A percentile compares a stretch with the other conserved stretches of the same genome.
Evolutionary conservation across 306 rosid species (phyloP).

Genomic region (Sechiopsis laciniata): DNA sequence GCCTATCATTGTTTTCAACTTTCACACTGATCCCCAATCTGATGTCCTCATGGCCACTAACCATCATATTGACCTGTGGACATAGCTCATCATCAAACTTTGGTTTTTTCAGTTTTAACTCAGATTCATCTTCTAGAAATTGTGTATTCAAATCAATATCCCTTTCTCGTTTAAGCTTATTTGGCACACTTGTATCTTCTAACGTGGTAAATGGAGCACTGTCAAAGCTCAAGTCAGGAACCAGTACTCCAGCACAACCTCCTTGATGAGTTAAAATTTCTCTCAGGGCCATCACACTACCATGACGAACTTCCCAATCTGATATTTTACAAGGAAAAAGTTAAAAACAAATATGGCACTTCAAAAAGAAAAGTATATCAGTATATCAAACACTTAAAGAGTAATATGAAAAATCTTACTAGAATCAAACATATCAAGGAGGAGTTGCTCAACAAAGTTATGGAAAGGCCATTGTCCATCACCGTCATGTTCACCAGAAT

Average conservation of each 20-base stretch:
- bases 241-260: conserved; percentile 70
- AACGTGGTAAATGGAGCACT: conserved; percentile 38
- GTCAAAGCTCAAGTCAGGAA: conserved; percentile 41
- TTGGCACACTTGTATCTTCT: conserved; percentile 45
- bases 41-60: conserved; percentile 37
- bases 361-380: not conserved
- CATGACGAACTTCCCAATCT: conserved; percentile 99
- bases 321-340: conserved; percentile 26
- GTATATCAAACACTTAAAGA: not conserved
- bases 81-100: conserved; percentile 55
- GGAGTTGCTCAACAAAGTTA: conserved; percentile 75
- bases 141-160: conserved; percentile 77
- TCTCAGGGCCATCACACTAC: conserved; percentile 93
- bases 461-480: conserved; percentile 89
- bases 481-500: conserved; percentile 57
- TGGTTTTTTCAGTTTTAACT: conserved; percentile 52
- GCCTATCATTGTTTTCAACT: conserved; percentile 44
- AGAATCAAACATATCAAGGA: conserved; percentile 90
- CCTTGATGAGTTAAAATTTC: conserved; percentile 96
- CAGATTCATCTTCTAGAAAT: conserved; percentile 48
- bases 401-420: conserved; percentile 39
- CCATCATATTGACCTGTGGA: conserved; percentile 36
- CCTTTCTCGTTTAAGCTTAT: conserved; percentile 55
- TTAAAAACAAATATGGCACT: conserved; percentile 4
- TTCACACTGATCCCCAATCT: conserved; percentile 38